Percentiles rank a stretch among this genome's conserved stretches.
phyloP scores from a whole-genome alignment of 345 rosid genomes.

The Populus tremula region DNA sequence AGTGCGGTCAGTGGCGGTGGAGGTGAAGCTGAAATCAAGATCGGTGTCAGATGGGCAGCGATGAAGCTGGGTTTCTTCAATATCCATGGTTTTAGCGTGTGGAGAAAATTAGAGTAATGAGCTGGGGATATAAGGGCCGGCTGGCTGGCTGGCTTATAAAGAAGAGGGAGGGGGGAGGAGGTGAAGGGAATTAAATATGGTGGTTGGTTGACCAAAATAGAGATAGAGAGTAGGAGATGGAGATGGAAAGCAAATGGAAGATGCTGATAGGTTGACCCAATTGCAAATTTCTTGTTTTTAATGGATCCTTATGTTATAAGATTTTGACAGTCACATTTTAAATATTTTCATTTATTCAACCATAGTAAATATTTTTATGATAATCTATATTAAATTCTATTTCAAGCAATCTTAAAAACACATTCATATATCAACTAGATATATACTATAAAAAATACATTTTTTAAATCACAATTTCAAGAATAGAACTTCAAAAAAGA shows the following conservation, averaged over 20 bases:
- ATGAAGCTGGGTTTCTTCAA: neutral
- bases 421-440: too few relatives aligned
- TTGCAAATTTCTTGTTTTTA: neutral
- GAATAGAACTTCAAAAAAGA: too few relatives aligned
- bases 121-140: neutral
- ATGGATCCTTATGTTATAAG: too few relatives aligned
- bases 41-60: neutral
- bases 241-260: neutral
- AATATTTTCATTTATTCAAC: too few relatives aligned
- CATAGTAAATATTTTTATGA: too few relatives aligned
- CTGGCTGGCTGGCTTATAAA: neutral
- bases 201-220: neutral
- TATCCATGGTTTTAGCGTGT: neutral
- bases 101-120: neutral
- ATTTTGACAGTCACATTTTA: too few relatives aligned
- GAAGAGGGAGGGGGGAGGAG: neutral
- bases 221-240: neutral
- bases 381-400: too few relatives aligned
- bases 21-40: conserved; percentile 1
- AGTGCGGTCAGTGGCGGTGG: neutral
- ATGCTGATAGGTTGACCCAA: neutral
- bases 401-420: too few relatives aligned
- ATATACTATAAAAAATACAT: too few relatives aligned
- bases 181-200: neutral
- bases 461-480: too few relatives aligned